Base-by-base conservation (phyloP, 768 basidiomycete genomes). In the Leccinum arenicola region DNA sequence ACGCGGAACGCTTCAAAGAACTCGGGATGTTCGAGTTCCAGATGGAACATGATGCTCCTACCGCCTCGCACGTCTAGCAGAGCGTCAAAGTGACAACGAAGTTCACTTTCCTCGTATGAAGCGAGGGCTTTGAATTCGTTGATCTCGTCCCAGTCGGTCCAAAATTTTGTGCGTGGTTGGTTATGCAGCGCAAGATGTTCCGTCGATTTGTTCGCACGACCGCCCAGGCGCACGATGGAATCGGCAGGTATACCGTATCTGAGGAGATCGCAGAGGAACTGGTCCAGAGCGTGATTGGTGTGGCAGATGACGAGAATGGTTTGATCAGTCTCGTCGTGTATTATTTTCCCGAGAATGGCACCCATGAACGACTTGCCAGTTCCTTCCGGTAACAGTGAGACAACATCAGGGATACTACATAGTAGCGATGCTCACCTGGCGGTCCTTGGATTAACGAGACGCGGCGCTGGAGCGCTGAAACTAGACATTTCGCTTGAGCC, bases 281-380 rank as follows among this genome's bases (percentile, higher is more conserved):
- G 83, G 64, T 89, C 88, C 0, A 89, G 77, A 0, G 88, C 87
- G 55, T 89, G 88, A 57, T 89, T 89, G 0, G 86, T 89, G 57
- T 82, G 88, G 64, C 86, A 88, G 29, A 86, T 82, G 15, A 89
- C 84, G 10, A 89, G 79, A 21, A 89, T 86, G 1, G 69, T 82
- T 45, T 76, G 71, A 0, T 58, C 4, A 0, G 80, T 80, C 52
- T 68, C 64, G 17, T 82, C 78, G 48, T 87, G 80, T 12, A 88
- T 68, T 4, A 77, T 71, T 58, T 88, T 89, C 0, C 85, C 84
- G 1, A 88, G 70, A 1, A 89, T 72, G 1, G 84, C 81, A 1
- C 88, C 87, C 45, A 89, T 83, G 64, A 88, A 88, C 0, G 86
- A 87, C 63, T 89, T 89, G 1, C 88, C 87, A 0, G 88, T 89